These are phyloP conservation scores for Lignosus rhinocerotis DNA, from an alignment of 1,284 basidiomycete genomes.

Conservation along the genomic window DNA sequence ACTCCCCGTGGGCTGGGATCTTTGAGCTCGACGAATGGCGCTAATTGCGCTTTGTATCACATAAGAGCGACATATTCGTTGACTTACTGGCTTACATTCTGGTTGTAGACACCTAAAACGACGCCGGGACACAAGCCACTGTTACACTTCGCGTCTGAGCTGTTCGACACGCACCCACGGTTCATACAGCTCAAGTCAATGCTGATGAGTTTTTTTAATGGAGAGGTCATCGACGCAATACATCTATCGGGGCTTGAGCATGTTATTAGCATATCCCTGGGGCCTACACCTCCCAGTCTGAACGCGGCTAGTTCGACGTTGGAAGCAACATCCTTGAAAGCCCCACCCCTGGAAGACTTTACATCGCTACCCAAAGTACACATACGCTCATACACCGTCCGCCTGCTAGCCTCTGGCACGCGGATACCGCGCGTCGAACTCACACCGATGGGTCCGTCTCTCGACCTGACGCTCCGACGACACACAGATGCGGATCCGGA, in stretches of 20 bases:
- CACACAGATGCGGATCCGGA: conserved; percentile 77
- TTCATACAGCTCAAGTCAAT: conserved; percentile 93
- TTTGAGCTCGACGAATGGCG: not conserved
- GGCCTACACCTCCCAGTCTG: conserved; percentile 59
- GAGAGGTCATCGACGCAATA: conserved; percentile 82
- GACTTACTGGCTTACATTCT: not conserved
- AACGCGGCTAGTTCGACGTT: conserved; percentile 38
- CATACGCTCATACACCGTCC: conserved; percentile 84
- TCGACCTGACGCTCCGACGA: conserved; percentile 84
- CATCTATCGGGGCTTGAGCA: conserved; percentile 88
- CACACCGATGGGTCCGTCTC: conserved; percentile 87
- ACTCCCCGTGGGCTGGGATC: not conserved
- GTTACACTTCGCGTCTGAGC: conserved; percentile 93
- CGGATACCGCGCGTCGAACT: conserved; percentile 83
- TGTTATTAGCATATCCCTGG: conserved; percentile 86
- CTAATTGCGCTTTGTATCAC: no score
- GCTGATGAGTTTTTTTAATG: conserved; percentile 89
- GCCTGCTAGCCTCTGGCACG: conserved; percentile 74
- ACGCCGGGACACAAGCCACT: conserved; percentile 91
- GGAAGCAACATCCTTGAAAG: conserved; percentile 24
- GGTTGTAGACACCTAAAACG: conserved; percentile 75
- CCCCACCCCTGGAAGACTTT: conserved; percentile 40
- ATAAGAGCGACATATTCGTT: no score
- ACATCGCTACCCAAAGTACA: conserved; percentile 77
- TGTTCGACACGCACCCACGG: conserved; percentile 90